phyloP scores from a whole-genome alignment of 2,329 filamentous ascomycete species.

The Samsoniella hepiali region DNA sequence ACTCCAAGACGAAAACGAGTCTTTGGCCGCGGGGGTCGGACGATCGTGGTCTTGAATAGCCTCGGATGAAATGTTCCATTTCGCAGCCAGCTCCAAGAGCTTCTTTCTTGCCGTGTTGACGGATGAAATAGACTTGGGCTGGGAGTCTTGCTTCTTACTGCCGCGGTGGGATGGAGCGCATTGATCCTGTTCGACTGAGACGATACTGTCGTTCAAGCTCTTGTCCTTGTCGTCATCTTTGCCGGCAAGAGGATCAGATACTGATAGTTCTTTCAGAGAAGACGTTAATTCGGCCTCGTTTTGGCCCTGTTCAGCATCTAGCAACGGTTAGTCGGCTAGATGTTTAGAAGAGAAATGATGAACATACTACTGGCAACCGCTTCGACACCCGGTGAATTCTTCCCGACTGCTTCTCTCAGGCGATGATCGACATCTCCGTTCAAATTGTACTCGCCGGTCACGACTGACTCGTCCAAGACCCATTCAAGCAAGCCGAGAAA shows the following conservation, averaged over 20 bases:
- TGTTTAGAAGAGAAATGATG: neutral
- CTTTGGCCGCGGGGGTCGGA: neutral
- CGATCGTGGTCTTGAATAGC: neutral
- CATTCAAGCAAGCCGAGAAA: conserved; percentile 1
- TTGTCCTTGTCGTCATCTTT: neutral
- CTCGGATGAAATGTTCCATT: neutral
- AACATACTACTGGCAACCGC: neutral
- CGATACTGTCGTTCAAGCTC: neutral
- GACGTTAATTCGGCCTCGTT: neutral
- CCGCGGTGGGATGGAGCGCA: neutral
- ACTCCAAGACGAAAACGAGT: neutral
- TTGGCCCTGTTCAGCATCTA: neutral
- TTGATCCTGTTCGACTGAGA: neutral
- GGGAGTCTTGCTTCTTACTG: too few relatives aligned
- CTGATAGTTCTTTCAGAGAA: neutral
- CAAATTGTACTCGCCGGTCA: neutral
- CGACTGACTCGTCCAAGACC: conserved; percentile 1
- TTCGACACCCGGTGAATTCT: neutral
- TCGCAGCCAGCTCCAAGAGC: neutral
- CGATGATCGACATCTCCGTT: too few relatives aligned
- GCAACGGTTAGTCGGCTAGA: neutral
- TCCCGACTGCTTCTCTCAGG: neutral
- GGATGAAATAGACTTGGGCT: neutral
- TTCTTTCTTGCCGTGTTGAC: neutral
- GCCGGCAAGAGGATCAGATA: neutral